Conservation (phyloP, 2,329 filamentous ascomycete genomes). For the Fusarium brachygibbosum region DNA sequence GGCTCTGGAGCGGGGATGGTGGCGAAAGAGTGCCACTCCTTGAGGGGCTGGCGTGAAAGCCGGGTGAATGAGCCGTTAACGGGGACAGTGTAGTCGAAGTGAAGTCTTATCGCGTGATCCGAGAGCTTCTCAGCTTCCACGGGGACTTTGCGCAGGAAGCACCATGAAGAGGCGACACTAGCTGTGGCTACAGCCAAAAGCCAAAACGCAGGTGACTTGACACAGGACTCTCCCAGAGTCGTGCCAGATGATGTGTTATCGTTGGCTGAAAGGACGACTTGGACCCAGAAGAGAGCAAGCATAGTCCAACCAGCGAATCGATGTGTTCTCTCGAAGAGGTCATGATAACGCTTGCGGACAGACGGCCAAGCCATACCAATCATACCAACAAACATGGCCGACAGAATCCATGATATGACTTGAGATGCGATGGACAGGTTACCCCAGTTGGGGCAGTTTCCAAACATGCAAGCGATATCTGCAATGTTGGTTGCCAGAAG, state of each 20-base stretch:
- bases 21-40: slow-evolving; percentile 83
- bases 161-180: slow-evolving; percentile 79
- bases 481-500: slow-evolving; percentile 58
- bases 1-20: slow-evolving; percentile 72
- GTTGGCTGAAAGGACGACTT: slow-evolving; percentile 68
- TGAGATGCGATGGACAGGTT: slow-evolving; percentile 56
- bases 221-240: slow-evolving; percentile 56
- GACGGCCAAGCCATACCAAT: slow-evolving; percentile 73
- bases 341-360: slow-evolving; percentile 73
- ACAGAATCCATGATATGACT: slow-evolving; percentile 70
- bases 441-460: slow-evolving; percentile 41
- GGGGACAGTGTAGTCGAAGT: slow-evolving; percentile 74
- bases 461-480: slow-evolving; percentile 40
- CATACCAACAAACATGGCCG: slow-evolving; percentile 70
- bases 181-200: slow-evolving; percentile 73
- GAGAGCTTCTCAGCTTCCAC: slow-evolving; percentile 79
- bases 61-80: slow-evolving; percentile 64
- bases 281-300: slow-evolving; percentile 75
- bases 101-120: slow-evolving; percentile 78
- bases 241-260: slow-evolving; percentile 54
- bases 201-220: slow-evolving; percentile 69
- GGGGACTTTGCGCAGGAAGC: slow-evolving; percentile 74
- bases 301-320: slow-evolving; percentile 79
- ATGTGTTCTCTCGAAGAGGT: slow-evolving; percentile 78
- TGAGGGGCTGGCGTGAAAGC: slow-evolving; percentile 71